Evolutionary conservation across 2,329 filamentous ascomycete species (phyloP).

Genomic region (Penicillium sp.): DNA sequence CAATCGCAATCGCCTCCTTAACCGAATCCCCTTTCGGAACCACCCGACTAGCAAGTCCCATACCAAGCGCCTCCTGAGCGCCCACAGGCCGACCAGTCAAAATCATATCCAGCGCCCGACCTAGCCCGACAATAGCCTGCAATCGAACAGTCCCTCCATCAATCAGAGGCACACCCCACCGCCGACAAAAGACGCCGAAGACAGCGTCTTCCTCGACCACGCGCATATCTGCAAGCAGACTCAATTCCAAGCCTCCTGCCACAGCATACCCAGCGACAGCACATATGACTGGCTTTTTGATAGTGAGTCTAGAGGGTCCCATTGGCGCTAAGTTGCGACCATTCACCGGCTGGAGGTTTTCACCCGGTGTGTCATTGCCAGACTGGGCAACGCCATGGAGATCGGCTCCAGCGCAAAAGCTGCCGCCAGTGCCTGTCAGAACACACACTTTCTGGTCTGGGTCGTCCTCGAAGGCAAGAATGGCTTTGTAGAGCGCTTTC

Average conservation of each 20-base stretch:
- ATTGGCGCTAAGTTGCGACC: slow-evolving; percentile 48
- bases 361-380: slow-evolving; percentile 8
- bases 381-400: slow-evolving; percentile 45
- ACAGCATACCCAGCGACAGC: slow-evolving; percentile 54
- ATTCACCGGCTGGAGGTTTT: slow-evolving; percentile 32
- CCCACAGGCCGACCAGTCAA: slow-evolving; percentile 51
- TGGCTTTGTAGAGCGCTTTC: slow-evolving; percentile 46
- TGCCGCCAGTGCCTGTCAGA: slow-evolving; percentile 46
- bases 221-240: slow-evolving; percentile 52
- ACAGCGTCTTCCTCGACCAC: slow-evolving; percentile 53
- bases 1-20: slow-evolving; percentile 50
- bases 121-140: slow-evolving; percentile 51
- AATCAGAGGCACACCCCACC: slow-evolving; percentile 52
- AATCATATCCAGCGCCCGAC: slow-evolving; percentile 55
- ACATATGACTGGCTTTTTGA: slow-evolving; percentile 52
- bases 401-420: slow-evolving; percentile 55
- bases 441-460: slow-evolving; percentile 52
- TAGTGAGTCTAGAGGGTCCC: slow-evolving; percentile 50
- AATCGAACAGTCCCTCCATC: slow-evolving; percentile 54
- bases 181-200: slow-evolving; percentile 55
- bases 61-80: slow-evolving; percentile 50
- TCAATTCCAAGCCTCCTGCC: slow-evolving; percentile 53
- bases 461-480: slow-evolving; percentile 51
- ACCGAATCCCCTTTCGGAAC: slow-evolving; percentile 50
- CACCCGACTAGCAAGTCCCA: slow-evolving; percentile 54